phyloP scores from a whole-genome alignment of 192 early-diverging fungal genomes.

The Lobulomyces angularis region DNA sequence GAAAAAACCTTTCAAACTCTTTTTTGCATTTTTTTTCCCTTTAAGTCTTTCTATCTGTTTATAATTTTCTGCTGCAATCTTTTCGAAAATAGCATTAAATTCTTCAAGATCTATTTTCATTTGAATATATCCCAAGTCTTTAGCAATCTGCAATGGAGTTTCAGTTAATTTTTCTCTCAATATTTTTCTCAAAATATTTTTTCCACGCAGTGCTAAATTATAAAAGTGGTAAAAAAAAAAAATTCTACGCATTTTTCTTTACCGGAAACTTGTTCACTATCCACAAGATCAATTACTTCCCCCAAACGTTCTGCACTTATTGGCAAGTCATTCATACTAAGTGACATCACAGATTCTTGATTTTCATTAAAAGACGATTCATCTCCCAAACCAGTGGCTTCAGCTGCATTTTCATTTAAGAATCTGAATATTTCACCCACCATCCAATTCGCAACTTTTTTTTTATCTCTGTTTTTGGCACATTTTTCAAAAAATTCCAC shows the following conservation, averaged over 20 bases:
- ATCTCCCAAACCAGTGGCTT: too few relatives aligned
- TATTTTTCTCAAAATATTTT: constrained; percentile 56
- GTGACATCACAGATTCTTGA: too few relatives aligned
- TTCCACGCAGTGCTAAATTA: constrained; percentile 31
- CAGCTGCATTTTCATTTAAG: too few relatives aligned
- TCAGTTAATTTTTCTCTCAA: constrained; percentile 44
- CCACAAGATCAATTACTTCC: constrained; percentile 49
- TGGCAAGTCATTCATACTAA: too few relatives aligned
- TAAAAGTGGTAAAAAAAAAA: neutral
- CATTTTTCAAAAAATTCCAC: constrained; percentile 70
- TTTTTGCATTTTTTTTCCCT: constrained; percentile 54
- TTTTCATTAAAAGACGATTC: too few relatives aligned
- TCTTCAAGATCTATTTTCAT: constrained; percentile 21
- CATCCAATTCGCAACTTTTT: constrained; percentile 19
- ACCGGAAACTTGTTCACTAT: constrained; percentile 38
- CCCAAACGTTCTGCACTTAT: constrained; percentile 45
- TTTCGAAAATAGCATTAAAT: constrained; percentile 15
- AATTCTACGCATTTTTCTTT: neutral
- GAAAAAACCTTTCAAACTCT: constrained; percentile 62
- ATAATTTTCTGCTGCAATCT: constrained; percentile 11
- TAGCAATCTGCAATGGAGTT: constrained; percentile 48
- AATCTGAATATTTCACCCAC: too few relatives aligned
- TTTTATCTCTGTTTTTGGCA: too few relatives aligned
- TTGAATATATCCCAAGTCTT: constrained; percentile 42
- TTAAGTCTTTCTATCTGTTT: constrained; percentile 43